Conservation (phyloP, 768 basidiomycete genomes). For the Collybia sp. region DNA sequence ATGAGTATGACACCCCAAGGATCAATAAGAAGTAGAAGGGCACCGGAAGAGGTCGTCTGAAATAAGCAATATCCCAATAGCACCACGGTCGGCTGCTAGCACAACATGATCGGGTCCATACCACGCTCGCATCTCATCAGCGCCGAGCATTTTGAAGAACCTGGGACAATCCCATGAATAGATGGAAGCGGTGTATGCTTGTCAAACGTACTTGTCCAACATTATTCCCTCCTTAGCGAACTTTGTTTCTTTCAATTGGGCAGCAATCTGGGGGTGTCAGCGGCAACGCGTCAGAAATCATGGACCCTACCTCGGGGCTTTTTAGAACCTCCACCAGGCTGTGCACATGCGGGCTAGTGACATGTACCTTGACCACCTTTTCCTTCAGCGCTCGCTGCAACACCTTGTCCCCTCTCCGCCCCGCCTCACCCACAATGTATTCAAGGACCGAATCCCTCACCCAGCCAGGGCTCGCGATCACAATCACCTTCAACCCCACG, state of each 20-base stretch:
- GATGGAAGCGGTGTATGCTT: neutral
- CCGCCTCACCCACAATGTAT: constrained; percentile 79
- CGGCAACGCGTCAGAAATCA: neutral
- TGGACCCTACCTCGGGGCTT: constrained; percentile 75
- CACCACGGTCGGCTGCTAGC: constrained; percentile 88
- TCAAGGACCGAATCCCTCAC: constrained; percentile 85
- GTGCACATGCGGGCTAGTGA: constrained; percentile 93
- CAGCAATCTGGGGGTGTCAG: constrained; percentile 44
- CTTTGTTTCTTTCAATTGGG: constrained; percentile 89
- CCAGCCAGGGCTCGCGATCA: constrained; percentile 97
- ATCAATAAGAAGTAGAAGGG: constrained; percentile 9
- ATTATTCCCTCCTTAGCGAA: constrained; percentile 92
- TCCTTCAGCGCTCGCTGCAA: constrained; percentile 71
- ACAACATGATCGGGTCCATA: constrained; percentile 95
- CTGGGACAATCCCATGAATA: constrained; percentile 32
- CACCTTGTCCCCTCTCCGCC: constrained; percentile 73
- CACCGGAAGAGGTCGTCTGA: constrained; percentile 93
- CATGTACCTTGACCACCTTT: constrained; percentile 87
- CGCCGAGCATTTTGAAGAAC: constrained; percentile 97
- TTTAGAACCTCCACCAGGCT: constrained; percentile 91
- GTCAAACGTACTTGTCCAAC: constrained; percentile 66
- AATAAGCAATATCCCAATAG: constrained; percentile 90
- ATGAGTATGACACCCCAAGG: too few relatives aligned
- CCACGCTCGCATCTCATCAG: constrained; percentile 96
- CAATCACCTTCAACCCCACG: constrained; percentile 76